Base-by-base conservation (phyloP, 805 yeast species). In the Scheffersomyces ergatensis region DNA sequence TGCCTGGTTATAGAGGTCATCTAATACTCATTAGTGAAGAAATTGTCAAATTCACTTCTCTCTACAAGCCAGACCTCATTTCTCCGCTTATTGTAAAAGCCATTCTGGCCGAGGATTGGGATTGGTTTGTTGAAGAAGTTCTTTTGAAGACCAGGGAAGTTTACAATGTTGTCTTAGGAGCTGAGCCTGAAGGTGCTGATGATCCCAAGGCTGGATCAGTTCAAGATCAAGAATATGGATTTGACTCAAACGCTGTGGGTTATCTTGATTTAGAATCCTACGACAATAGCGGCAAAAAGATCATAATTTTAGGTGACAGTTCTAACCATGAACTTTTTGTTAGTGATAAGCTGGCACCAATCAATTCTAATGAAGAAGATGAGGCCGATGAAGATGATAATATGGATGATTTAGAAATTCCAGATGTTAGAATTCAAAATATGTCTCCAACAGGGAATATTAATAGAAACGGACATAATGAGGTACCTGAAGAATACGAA, bases 1-100 rank as follows among this genome's bases (percentile, higher is more conserved):
- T 95, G 40, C 77, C 90, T 30, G 99, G 99, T 0, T 93, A 89
- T 58, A 89, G 90, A 89, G 99, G 99, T n/a, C 99, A 93, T 60
- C 66, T 93, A 48, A 89, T 95, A 5, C 69, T 93, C 38, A 88
- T 93, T 42, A 89, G 96, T 38, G 99, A 93, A 60, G 99, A 93
- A 60, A 89, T 93, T 34, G 96, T 89, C 36, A 93, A 93, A 59
- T 93, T 93, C 60, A 71, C 78, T 3, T 74, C 72, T n/a, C 60
- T 80, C 14, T 79, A 78, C 51, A 72, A 80, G 29, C 81, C 84
- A 6, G 85, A 79, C 45, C 61, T 78, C 18, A 73, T 82, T 12
- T 75, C 85, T 2, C 74, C 77, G 3, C 55, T 67, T 4, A 78
- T 82, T 16, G 75, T 73, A 12, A 72, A 68, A 9, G 74, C 77